Evolutionary conservation across 2,329 filamentous ascomycete species (phyloP), one percentile per base, ranked within the genome.

Genomic region (Epichloe elymi): DNA sequence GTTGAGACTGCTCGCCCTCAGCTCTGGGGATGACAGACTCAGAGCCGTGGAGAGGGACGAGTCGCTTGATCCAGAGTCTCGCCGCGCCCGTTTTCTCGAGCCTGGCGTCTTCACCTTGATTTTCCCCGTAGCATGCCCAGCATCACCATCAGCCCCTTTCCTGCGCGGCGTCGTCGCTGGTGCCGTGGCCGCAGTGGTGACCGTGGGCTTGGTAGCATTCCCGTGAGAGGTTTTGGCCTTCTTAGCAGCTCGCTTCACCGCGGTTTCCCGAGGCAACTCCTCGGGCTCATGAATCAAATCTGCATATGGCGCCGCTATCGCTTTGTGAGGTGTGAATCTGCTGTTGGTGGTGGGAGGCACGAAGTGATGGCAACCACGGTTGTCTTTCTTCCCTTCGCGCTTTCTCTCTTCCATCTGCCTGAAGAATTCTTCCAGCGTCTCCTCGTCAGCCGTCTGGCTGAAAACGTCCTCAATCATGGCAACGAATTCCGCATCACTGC

Each of bases 381-480:
- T 68, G 57, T 74, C 70, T 58, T 71, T 74, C 58, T 74, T 75
- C 50, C 76, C 79, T 56, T 80, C 74, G 53, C 68, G 72, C 63
- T 83, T 83, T 66, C 74, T 78, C 52, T 71, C 63, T 57, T 70
- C 66, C 47, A 83, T 61, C 42, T 78, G 70, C 39, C 64, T 66
- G 46, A 65, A 66, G 60, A 82, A 83, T 55, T 76, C 69, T 39
- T 70, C 64, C 48, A 75, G 60, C 2, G 77, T 75, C 38, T 74
- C 71, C 38, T 65, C 59, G 55, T 75, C 74, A n/a, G 79, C 78
- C 17, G 72, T 76, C 59, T 80, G 76, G 56, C 70, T 68, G 61
- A 75, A 81, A 43, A 83, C 70, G 53, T 76, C 72, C 62, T 79
- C 75, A 44, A 83, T 66, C 70, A 82, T 74, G 54, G 69, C 65